A percentile compares a stretch with the other conserved stretches of the same genome.
These are phyloP conservation scores for Ophiostoma novo-ulmi DNA, from an alignment of 2,329 filamentous ascomycete species.

Conservation along the genomic window DNA sequence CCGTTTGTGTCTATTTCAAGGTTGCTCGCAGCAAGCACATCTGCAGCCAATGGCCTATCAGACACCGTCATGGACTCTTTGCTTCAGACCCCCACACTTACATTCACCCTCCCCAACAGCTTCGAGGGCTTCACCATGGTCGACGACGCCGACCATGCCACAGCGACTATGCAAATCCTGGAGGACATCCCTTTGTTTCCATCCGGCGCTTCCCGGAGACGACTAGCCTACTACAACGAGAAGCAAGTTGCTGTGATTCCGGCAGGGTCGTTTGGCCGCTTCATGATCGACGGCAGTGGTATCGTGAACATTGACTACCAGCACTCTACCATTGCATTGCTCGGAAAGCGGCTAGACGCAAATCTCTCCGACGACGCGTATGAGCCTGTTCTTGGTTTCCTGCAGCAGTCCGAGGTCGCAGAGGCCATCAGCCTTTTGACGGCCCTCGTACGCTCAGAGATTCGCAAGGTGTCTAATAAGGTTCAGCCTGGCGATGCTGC, in stretches of 20 bases:
- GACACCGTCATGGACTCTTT: conserved; percentile 58
- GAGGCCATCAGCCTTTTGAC: conserved; percentile 72
- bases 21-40: conserved; percentile 52
- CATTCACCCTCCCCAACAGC: conserved; percentile 64
- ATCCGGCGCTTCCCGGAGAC: conserved; percentile 42
- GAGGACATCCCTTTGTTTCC: conserved; percentile 60
- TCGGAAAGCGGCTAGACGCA: conserved; percentile 70
- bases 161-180: conserved; percentile 67
- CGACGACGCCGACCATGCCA: conserved; percentile 65
- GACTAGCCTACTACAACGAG: conserved; percentile 43
- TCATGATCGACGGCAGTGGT: conserved; percentile 72
- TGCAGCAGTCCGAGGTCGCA: conserved; percentile 58
- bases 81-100: conserved; percentile 66
- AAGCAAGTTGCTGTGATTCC: conserved; percentile 53
- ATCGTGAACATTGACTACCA: conserved; percentile 71
- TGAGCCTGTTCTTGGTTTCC: conserved; percentile 47
- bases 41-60: conserved; percentile 35
- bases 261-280: conserved; percentile 60
- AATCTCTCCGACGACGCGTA: conserved; percentile 55
- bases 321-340: conserved; percentile 73
- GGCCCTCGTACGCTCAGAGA: conserved; percentile 57
- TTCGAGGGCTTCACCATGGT: conserved; percentile 73
- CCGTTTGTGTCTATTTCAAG: conserved; percentile 69
- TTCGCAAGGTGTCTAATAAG: conserved; percentile 34
- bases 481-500: conserved; percentile 25